phyloP scores from a whole-genome alignment of 1,139 yeast genomes.

The Kluyveromyces marxianus region DNA sequence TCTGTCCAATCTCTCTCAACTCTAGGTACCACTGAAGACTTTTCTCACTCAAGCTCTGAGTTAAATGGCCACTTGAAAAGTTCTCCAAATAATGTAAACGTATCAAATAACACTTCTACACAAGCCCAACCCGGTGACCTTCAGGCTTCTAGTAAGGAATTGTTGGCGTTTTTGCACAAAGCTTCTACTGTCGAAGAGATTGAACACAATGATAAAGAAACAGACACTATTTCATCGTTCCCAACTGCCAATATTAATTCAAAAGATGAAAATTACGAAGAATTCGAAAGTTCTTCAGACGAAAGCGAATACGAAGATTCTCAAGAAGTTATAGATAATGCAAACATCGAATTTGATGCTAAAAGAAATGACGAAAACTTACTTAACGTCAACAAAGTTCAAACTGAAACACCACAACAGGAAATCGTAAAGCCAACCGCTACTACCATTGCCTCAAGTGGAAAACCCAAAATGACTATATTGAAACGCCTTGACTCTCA shows the following conservation, averaged over 20 bases:
- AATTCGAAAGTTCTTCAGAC: constrained; percentile 21
- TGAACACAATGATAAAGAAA: too few relatives aligned
- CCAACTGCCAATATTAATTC: background rate
- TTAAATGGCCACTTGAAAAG: too few relatives aligned
- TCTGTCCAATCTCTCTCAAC: constrained; percentile 1
- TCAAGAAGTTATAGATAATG: constrained; percentile 10
- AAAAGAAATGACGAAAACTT: constrained; percentile 12
- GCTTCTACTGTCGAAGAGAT: background rate
- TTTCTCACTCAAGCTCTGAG: too few relatives aligned
- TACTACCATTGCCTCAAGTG: background rate
- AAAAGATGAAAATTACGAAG: constrained; percentile 16
- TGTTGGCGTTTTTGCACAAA: constrained; percentile 1
- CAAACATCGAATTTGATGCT: constrained; percentile 11
- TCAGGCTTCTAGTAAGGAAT: constrained; percentile 7
- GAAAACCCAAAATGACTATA: background rate
- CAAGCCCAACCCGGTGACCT: constrained; percentile 12
- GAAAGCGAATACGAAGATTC: constrained; percentile 12
- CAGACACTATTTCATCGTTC: background rate
- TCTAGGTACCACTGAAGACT: background rate
- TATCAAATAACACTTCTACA: background rate
- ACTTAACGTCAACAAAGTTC: constrained; percentile 9
- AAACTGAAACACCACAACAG: constrained; percentile 24
- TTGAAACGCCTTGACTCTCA: constrained; percentile 16
- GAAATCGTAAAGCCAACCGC: constrained; percentile 32
- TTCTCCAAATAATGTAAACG: too few relatives aligned